phyloP scores from a whole-genome alignment of 192 early-diverging fungal genomes.

The Coemansia sp. region DNA sequence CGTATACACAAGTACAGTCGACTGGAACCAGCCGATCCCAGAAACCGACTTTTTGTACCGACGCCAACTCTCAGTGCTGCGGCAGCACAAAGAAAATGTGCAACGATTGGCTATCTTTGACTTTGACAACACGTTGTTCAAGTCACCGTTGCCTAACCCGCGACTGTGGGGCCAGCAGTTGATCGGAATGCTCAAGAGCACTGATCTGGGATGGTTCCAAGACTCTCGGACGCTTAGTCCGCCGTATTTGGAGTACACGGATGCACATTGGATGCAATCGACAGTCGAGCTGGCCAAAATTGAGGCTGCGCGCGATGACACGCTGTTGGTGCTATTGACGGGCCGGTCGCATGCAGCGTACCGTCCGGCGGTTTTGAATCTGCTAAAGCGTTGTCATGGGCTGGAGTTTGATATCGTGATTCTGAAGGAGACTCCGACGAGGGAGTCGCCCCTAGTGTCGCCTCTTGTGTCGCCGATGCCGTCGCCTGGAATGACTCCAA shows the following conservation, averaged over 20 bases:
- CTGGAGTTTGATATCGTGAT: slow-evolving; percentile 60
- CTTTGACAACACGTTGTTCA: slow-evolving; percentile 69
- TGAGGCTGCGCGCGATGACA: slow-evolving; percentile 23
- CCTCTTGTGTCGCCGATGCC: slow-evolving; percentile 5
- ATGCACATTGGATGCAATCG: slow-evolving; percentile 29
- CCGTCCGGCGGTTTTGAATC: slow-evolving; percentile 37
- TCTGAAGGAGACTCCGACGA: slow-evolving; percentile 53
- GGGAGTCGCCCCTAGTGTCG: slow-evolving; percentile 33
- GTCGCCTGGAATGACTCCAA: background rate
- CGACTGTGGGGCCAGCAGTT: slow-evolving; percentile 59
- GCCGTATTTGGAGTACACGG: slow-evolving; percentile 41
- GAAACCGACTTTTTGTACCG: slow-evolving; percentile 46
- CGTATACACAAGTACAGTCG: slow-evolving; percentile 31
- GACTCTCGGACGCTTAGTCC: slow-evolving; percentile 57
- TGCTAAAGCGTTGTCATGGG: slow-evolving; percentile 28
- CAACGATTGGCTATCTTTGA: slow-evolving; percentile 57
- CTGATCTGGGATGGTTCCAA: slow-evolving; percentile 64
- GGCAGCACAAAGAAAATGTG: slow-evolving; percentile 25
- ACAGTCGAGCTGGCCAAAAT: slow-evolving; percentile 16
- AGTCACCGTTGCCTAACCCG: slow-evolving; percentile 61
- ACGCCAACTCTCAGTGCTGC: slow-evolving; percentile 37
- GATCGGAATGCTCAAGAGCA: slow-evolving; percentile 56
- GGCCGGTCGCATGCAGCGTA: slow-evolving; percentile 53
- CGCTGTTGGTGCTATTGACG: slow-evolving; percentile 45
- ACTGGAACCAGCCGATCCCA: slow-evolving; percentile 36